Base-by-base conservation (phyloP, 176 grass and related monocot genomes). In the Triticum monococcum region DNA sequence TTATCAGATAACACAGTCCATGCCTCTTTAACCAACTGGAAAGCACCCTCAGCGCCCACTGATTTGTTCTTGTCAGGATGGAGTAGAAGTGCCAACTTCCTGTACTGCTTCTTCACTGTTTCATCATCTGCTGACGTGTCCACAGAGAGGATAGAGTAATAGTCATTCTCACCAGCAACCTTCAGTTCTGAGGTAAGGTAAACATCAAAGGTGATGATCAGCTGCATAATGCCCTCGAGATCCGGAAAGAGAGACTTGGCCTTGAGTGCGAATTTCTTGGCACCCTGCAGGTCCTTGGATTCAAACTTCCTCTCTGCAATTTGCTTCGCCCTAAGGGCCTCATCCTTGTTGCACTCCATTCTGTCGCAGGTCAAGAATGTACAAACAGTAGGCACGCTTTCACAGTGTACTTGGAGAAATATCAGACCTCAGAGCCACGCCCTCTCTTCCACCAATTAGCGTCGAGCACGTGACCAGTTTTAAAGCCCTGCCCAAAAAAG, bases 331-430 rank as follows among this genome's bases (percentile, higher is more conserved):
- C 84, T 78, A 28, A 83, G 35, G 52, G 84, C 63, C 89, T 90
- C 84, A 57, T 90, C 84, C 50, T 77, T 82, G 41, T 90, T 90
- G 69, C 89, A 82, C 30, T 90, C 84, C 89, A 90, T 90, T 64
- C 2, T 0, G 33, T 26, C 23, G 10, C 64, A 17, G 24, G 48
- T 57, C 11, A 30, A 43, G 28, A 57, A 69, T 0, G 57, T 60
- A 68, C 63, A 78, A 59, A 28, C 23, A 71, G n/a, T 4, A 43
- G 45, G 9, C 63, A 69, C 65, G 3, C 38, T 18, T 16, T 57
- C 46, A 45, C 7, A 57, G 9, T 12, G 23, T 23, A 57, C 79
- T 32, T 11, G 50, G 3, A 37, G 12, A 79, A 79, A 41, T 60
- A 57, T 69, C 16, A 12, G 62, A 31, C 14, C 23, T 69, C 4